These are phyloP conservation scores for Scheffersomyces cryptocercus DNA, from an alignment of 1,139 yeast species.

Conservation along the genomic window DNA sequence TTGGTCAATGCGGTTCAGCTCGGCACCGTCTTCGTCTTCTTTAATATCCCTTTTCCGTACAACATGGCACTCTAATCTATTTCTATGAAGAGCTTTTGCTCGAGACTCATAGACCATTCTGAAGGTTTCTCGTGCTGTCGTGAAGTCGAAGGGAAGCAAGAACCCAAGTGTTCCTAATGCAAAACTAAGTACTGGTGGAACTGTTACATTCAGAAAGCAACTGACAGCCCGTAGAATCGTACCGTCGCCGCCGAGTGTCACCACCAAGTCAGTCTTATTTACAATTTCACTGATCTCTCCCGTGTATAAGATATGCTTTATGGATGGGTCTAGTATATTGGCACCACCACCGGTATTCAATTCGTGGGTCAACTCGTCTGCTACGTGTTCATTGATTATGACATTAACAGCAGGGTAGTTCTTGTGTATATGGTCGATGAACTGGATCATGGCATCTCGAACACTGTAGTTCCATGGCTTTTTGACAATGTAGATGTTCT, in stretches of 20 bases:
- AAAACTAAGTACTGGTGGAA: conserved; percentile 88
- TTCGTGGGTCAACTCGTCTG: conserved; percentile 63
- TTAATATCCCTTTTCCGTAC: conserved; percentile 6
- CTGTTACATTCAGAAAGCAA: conserved; percentile 63
- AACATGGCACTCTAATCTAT: conserved; percentile 76
- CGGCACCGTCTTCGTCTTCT: not conserved
- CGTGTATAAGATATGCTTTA: conserved; percentile 42
- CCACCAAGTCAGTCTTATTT: conserved; percentile 64
- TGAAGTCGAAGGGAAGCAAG: conserved; percentile 80
- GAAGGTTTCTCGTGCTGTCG: conserved; percentile 62
- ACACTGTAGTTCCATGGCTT: conserved; percentile 79
- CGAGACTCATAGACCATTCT: conserved; percentile 63
- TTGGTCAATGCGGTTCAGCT: not conserved
- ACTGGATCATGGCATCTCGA: conserved; percentile 62
- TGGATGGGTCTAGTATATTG: not conserved
- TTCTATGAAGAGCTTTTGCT: conserved; percentile 71
- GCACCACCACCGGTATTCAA: conserved; percentile 9
- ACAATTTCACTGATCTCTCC: conserved; percentile 62
- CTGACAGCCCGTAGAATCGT: conserved; percentile 77
- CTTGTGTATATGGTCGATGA: conserved; percentile 56
- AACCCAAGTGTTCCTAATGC: conserved; percentile 93
- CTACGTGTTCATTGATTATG: conserved; percentile 73
- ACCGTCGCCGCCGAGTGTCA: conserved; percentile 95
- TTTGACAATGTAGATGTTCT: conserved; percentile 76
- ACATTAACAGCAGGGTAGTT: conserved; percentile 72